Conservation (phyloP, 176 grass and related monocot species). For the Eremochloa ophiuroides region DNA sequence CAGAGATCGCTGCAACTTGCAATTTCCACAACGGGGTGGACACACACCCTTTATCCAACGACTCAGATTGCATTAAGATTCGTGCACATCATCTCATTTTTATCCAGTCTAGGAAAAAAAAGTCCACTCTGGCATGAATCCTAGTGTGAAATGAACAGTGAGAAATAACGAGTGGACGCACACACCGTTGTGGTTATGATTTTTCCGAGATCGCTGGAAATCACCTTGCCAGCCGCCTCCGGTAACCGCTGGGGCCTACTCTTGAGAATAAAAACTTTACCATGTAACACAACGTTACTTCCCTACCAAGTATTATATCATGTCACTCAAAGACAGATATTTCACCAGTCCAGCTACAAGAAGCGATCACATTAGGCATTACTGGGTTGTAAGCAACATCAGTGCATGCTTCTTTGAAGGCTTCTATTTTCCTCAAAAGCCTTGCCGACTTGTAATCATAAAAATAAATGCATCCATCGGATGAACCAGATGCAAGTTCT, state of each 20-base stretch:
- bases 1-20: too few species aligned
- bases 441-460: slow-evolving; percentile 57
- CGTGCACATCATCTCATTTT: too few species aligned
- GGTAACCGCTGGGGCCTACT: neutral
- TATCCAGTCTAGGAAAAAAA: too few species aligned
- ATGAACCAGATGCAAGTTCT: slow-evolving; percentile 77
- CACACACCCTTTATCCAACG: too few species aligned
- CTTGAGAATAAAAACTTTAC: neutral
- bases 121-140: too few species aligned
- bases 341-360: slow-evolving; percentile 85
- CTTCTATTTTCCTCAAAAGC: slow-evolving; percentile 52
- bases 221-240: neutral
- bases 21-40: too few species aligned
- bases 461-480: slow-evolving; percentile 73
- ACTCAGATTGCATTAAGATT: too few species aligned
- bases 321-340: slow-evolving; percentile 67
- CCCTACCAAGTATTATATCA: neutral
- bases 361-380: slow-evolving; percentile 61
- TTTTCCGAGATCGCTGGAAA: slow-evolving; percentile 26
- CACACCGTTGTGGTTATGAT: too few species aligned
- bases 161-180: too few species aligned
- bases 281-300: neutral
- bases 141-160: too few species aligned
- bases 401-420: slow-evolving; percentile 70
- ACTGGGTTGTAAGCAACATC: slow-evolving; percentile 68